Evolutionary conservation across 2,329 filamentous ascomycete species (phyloP).

Genomic region (Cytospora chrysosperma): DNA sequence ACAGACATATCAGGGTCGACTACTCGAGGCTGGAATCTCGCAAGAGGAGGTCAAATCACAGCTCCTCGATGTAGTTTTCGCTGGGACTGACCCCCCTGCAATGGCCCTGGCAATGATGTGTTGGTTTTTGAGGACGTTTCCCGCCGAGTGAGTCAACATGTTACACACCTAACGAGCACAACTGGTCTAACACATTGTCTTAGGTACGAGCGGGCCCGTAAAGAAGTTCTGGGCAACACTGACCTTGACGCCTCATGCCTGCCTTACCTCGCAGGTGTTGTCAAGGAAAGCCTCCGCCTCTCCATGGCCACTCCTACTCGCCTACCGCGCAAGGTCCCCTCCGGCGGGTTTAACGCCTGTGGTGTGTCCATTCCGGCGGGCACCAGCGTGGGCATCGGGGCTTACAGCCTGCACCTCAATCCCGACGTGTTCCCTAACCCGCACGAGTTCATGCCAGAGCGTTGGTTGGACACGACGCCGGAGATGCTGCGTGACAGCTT

Average conservation of each 20-base stretch:
- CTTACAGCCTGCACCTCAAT: background rate
- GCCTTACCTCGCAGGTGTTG: background rate
- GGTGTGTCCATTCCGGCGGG: background rate
- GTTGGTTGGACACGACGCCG: background rate
- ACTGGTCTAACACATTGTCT: background rate
- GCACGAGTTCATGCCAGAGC: background rate
- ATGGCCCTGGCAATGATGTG: slow-evolving; percentile 50
- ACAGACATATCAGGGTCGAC: slow-evolving; percentile 47
- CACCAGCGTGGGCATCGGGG: background rate
- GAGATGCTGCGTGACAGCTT: background rate
- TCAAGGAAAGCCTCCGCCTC: background rate
- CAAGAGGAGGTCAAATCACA: slow-evolving; percentile 47
- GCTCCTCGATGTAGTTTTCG: slow-evolving; percentile 55
- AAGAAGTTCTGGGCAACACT: background rate
- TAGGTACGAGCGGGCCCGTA: background rate
- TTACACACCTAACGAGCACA: background rate
- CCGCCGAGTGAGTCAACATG: slow-evolving; percentile 34
- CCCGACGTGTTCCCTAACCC: background rate
- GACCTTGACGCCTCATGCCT: background rate
- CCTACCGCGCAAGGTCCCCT: background rate
- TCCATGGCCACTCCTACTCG: background rate
- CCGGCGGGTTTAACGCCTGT: background rate
- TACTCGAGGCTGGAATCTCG: slow-evolving; percentile 44
- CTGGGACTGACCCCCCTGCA: slow-evolving; percentile 52
- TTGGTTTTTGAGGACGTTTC: slow-evolving; percentile 44